A percentile compares a stretch with the other conserved stretches of the same genome.
Conservation (phyloP, 495 filamentous ascomycete genomes). For the Amphirosellinia nigrospora region DNA sequence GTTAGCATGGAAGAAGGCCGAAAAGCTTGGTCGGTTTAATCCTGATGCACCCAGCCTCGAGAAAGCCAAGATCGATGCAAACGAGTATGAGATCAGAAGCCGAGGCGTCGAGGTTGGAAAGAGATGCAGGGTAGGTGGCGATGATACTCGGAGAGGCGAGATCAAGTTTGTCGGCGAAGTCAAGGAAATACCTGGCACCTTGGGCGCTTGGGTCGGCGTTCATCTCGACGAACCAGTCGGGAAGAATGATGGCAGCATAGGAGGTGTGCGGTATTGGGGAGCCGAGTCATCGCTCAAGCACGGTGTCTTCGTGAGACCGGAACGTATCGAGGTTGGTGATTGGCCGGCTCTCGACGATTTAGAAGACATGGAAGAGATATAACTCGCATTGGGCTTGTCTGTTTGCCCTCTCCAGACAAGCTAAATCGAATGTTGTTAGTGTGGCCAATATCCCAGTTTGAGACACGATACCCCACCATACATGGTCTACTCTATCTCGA, state of each 20-base stretch:
- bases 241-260: slow-evolving; percentile 87
- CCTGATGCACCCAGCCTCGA: slow-evolving; percentile 76
- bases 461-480: not conserved
- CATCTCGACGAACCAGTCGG: slow-evolving; percentile 85
- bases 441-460: not conserved
- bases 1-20: slow-evolving; percentile 88
- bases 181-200: slow-evolving; percentile 73
- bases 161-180: slow-evolving; percentile 84
- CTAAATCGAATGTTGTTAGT: not conserved
- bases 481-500: slow-evolving; percentile 3
- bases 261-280: slow-evolving; percentile 78
- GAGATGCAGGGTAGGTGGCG: slow-evolving; percentile 66
- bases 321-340: slow-evolving; percentile 87
- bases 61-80: slow-evolving; percentile 69
- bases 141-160: slow-evolving; percentile 79
- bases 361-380: slow-evolving; percentile 90
- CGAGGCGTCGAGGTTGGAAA: slow-evolving; percentile 69
- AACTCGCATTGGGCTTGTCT: slow-evolving; percentile 28
- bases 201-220: slow-evolving; percentile 84
- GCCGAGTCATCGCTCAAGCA: slow-evolving; percentile 65
- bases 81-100: slow-evolving; percentile 67
- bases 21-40: slow-evolving; percentile 94
- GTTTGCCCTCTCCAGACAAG: not conserved
- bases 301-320: slow-evolving; percentile 88
- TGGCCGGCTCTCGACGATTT: slow-evolving; percentile 76